Evolutionary conservation across 192 early-diverging fungal genomes (phyloP), one percentile per base, ranked within the genome.

Genomic region (Geranomyces michiganensis): DNA sequence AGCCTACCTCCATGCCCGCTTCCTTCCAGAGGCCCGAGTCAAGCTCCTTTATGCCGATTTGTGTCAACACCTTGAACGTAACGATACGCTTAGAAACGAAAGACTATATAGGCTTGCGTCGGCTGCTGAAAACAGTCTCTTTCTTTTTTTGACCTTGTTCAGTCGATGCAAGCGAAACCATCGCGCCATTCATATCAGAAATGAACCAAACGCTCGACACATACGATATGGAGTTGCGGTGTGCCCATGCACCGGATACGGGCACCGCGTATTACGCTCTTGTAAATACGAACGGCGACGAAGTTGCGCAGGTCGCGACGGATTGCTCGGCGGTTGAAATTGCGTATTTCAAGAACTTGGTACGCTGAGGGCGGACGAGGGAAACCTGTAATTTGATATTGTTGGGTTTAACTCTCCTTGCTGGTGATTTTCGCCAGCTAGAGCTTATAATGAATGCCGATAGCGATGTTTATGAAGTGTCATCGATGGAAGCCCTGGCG

Each of bases 271-370:
- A 26, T 27, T 70, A 70, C 47, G 68, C 68, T 10, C 59, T 71
- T 81, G 59, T 90, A 32, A 92, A 92, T 66, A 82, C 84, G 1
- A 82, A 78, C 59, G 81, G 80, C 22, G 89, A 91, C 78, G 84
- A 85, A 62, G 76, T 86, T 41, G 77, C 90, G 6, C 80, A 89
- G 65, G 59, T 87, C 7, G 85, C 88, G 6, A 91, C 90, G 12
- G 55, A 63, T 15, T 85, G 82, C 47, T 74, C 68, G 24, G 74
- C 88, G 5, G 56, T 58, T 41, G 88, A 90, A 62, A 78, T 90
- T 31, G 75, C 78, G n/a, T 90, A 84, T 70, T 84, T 90, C 63
- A 85, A 85, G 60, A 80, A 76, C 43, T 32, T 92, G 71, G 87
- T 91, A 84, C 66, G 59, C 36, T n/a, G n/a, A n/a, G n/a, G n/a